A percentile compares a stretch with the other conserved stretches of the same genome.
These are phyloP conservation scores for Celoporthe dispersa DNA, from an alignment of 2,329 filamentous ascomycete species.

Conservation along the genomic window DNA sequence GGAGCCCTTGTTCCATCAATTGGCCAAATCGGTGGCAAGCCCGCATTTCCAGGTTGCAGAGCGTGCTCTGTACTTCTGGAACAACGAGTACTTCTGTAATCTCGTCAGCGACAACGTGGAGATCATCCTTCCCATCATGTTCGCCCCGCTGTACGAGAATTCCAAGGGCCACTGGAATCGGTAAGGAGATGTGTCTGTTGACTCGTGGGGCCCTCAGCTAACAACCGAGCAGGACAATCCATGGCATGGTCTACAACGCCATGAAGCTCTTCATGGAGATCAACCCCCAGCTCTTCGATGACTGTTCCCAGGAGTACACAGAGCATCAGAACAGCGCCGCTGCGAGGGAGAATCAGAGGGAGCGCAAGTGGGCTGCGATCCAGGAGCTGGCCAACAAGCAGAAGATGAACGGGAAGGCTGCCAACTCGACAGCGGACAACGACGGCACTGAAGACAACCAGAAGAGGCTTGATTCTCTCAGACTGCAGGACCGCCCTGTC, in stretches of 20 bases:
- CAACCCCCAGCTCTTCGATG: slow-evolving; percentile 96
- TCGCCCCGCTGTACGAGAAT: slow-evolving; percentile 96
- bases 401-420: slow-evolving; percentile 50
- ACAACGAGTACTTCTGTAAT: slow-evolving; percentile 99
- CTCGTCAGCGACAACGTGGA: slow-evolving; percentile 98
- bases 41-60: slow-evolving; percentile 99
- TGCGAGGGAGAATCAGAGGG: slow-evolving; percentile 78
- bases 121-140: slow-evolving; percentile 98
- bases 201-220: slow-evolving; percentile 2
- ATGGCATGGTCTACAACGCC: slow-evolving; percentile 99
- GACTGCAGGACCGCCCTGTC: slow-evolving; percentile 74
- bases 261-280: slow-evolving; percentile 99
- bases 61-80: slow-evolving; percentile 98
- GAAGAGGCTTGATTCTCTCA: slow-evolving; percentile 85
- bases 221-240: slow-evolving; percentile 74
- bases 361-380: slow-evolving; percentile 88
- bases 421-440: slow-evolving; percentile 67
- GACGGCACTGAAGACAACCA: slow-evolving; percentile 84
- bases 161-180: slow-evolving; percentile 99
- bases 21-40: slow-evolving; percentile 97
- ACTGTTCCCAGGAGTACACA: slow-evolving; percentile 97
- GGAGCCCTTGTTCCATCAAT: slow-evolving; percentile 93
- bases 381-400: slow-evolving; percentile 77
- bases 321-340: slow-evolving; percentile 92
- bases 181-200: slow-evolving; percentile 54